Base-by-base conservation (phyloP, 306 rosid genomes). In the Bauhinia variegata region DNA sequence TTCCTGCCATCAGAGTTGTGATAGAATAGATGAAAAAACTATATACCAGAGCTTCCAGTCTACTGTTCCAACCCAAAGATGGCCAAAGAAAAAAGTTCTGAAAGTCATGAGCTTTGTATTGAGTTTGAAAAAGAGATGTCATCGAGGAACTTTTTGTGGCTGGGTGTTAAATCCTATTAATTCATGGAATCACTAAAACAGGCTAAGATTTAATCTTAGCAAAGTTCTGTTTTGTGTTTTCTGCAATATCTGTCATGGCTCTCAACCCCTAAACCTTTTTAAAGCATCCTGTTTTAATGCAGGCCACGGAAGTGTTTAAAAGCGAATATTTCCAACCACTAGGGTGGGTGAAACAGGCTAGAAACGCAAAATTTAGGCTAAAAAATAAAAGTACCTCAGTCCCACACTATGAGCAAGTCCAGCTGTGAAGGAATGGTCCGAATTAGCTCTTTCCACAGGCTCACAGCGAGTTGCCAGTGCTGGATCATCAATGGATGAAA, bases 381-480 rank as follows among this genome's bases (percentile, higher is more conserved):
- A n/a, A 44, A 43, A 15, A 3, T 44, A 48, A 4, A 34, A 15
- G 48, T 76, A 91, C 97, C 96, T 84, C 28, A 83, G 80, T 61
- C 97, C 96, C 41, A 86, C 84, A 19, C 83, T 88, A 34, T 88
- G 78, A 76, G 89, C 96, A 73, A 91, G 88, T 72, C 91, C 96
- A 67, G 85, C 89, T 1, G 97, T 91, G 83, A 86, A 91, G 49
- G 93, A 82, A 71, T 88, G 97, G 65, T 88, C 61, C 31, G 97
- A 91, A 72, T 91, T 91, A 53, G 86, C 88, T 65, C 65, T 79
- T 82, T 91, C 97, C 49, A 88, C 97, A 37, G 97, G 97, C 79
- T 91, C 97, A 79, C 97, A 91, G 7, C 70, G 76, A 49, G 96
- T 91, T 16, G 97, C 97, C 65, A 84, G 79, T 19, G 89, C 69